Evolutionary conservation across 768 basidiomycete genomes (phyloP).

Genomic region (Tephrocybe sp.): DNA sequence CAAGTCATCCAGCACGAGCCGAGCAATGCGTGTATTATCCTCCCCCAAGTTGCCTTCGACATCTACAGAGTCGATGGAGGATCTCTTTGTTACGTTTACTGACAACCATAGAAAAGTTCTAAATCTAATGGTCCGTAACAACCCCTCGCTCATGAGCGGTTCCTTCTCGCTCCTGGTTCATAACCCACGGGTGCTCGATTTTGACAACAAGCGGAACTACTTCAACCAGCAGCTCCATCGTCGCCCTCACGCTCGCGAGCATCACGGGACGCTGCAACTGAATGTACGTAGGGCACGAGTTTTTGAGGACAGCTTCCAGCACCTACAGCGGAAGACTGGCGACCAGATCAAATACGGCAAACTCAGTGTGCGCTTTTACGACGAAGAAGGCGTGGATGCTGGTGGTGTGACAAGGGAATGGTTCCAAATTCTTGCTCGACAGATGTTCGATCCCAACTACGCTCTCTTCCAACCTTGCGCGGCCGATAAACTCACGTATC

Average conservation of each 20-base stretch:
- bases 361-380: slow-evolving; percentile 92
- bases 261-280: slow-evolving; percentile 79
- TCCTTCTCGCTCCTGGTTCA: slow-evolving; percentile 96
- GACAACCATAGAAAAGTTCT: slow-evolving; percentile 91
- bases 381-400: slow-evolving; percentile 97
- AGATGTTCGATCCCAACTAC: slow-evolving; percentile 99
- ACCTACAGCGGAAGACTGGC: slow-evolving; percentile 84
- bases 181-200: slow-evolving; percentile 95
- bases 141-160: slow-evolving; percentile 96
- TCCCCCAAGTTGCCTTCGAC: slow-evolving; percentile 71
- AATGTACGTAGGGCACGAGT: slow-evolving; percentile 89
- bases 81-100: slow-evolving; percentile 91
- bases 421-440: slow-evolving; percentile 96
- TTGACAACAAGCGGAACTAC: slow-evolving; percentile 99
- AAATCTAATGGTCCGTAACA: slow-evolving; percentile 97
- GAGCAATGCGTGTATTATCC: slow-evolving; percentile 57
- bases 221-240: slow-evolving; percentile 91
- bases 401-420: slow-evolving; percentile 98
- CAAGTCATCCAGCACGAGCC: slow-evolving; percentile 45
- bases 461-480: slow-evolving; percentile 98
- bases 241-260: slow-evolving; percentile 75
- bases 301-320: slow-evolving; percentile 96
- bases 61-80: slow-evolving; percentile 78
- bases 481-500: slow-evolving; percentile 92
- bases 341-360: slow-evolving; percentile 99